Conservation (phyloP, 306 rosid species). For the Styphnolobium japonicum region DNA sequence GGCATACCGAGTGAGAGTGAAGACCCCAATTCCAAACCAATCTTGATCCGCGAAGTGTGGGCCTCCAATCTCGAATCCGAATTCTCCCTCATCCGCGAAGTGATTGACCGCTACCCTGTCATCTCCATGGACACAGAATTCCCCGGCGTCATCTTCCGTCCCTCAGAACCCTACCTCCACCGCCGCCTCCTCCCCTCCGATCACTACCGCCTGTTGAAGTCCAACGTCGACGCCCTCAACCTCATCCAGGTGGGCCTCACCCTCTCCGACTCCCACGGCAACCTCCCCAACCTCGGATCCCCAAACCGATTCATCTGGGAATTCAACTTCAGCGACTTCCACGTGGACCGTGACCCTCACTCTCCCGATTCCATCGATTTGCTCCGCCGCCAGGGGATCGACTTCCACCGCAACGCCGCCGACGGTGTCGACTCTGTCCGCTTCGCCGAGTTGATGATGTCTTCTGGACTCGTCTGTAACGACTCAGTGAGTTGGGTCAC, state of each 20-base stretch:
- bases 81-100: slow-evolving; percentile 32
- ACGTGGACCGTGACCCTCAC: slow-evolving; percentile 46
- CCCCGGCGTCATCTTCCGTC: slow-evolving; percentile 55
- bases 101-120: slow-evolving; percentile 45
- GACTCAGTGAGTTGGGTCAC: slow-evolving; percentile 66
- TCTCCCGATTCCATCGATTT: slow-evolving; percentile 60
- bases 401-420: slow-evolving; percentile 45
- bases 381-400: slow-evolving; percentile 65
- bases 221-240: slow-evolving; percentile 75
- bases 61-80: slow-evolving; percentile 54
- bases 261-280: slow-evolving; percentile 58
- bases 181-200: slow-evolving; percentile 46
- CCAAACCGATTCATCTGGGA: slow-evolving; percentile 57
- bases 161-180: not conserved
- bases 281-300: slow-evolving; percentile 62
- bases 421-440: slow-evolving; percentile 42
- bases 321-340: slow-evolving; percentile 70
- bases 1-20: not conserved
- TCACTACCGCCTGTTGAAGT: slow-evolving; percentile 52
- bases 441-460: slow-evolving; percentile 59
- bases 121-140: slow-evolving; percentile 85
- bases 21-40: slow-evolving; percentile 28
- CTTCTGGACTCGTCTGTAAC: slow-evolving; percentile 61
- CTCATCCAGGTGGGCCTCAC: slow-evolving; percentile 83
- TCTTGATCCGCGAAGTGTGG: slow-evolving; percentile 66